phyloP scores from a whole-genome alignment of 1,284 basidiomycete species.

The Heterobasidion occidentale region DNA sequence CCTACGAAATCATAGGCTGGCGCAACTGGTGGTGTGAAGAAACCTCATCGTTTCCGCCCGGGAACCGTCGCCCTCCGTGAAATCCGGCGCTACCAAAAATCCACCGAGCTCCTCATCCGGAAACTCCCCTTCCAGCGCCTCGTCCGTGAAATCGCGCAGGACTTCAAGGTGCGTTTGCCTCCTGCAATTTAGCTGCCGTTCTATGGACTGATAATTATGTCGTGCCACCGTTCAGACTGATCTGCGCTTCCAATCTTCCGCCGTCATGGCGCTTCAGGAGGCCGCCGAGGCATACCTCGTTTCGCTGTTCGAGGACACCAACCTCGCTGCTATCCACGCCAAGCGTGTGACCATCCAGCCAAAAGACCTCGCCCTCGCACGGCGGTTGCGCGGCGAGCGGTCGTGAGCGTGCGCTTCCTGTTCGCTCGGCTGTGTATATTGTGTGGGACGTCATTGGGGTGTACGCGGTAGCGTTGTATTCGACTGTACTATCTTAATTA shows the following conservation, averaged over 20 bases:
- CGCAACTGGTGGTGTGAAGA: neutral
- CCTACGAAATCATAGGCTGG: too few relatives aligned
- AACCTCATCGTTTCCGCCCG: constrained; percentile 4
- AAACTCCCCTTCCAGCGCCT: constrained; percentile 5
- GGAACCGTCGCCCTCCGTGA: constrained; percentile 5
- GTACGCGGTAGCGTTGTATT: constrained; percentile 6
- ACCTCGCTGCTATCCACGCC: constrained; percentile 81
- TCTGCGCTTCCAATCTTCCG: constrained; percentile 60
- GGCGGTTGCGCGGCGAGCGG: constrained; percentile 45
- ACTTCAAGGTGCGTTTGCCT: neutral
- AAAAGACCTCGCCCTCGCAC: constrained; percentile 48
- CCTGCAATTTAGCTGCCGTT: neutral
- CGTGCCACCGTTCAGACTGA: constrained; percentile 35
- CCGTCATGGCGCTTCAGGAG: constrained; percentile 56
- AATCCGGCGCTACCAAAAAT: constrained; percentile 6
- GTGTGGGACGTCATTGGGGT: neutral
- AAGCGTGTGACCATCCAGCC: constrained; percentile 41
- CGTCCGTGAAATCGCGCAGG: constrained; percentile 3
- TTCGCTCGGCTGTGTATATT: neutral
- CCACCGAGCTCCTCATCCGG: constrained; percentile 4
- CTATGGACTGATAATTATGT: neutral
- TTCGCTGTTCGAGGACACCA: constrained; percentile 74
- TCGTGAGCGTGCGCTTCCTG: neutral
- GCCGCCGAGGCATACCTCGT: constrained; percentile 58
- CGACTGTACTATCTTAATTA: constrained; percentile 12